A percentile compares a stretch with the other conserved stretches of the same genome.
phyloP scores from a whole-genome alignment of 208 protist genomes.

The Acanthamoeba castellanii region DNA sequence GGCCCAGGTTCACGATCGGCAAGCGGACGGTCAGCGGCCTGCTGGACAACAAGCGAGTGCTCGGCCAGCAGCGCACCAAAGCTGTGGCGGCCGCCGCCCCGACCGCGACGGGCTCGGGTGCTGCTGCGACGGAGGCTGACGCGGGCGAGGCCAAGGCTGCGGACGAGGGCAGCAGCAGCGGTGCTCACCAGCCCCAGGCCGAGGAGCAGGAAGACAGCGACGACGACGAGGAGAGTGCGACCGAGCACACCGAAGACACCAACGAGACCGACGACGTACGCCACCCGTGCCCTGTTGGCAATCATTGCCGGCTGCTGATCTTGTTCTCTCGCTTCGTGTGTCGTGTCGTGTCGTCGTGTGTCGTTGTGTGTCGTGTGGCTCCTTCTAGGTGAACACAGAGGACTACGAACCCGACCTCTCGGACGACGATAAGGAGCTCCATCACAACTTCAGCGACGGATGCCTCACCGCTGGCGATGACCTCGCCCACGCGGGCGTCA shows the following conservation, averaged over 20 bases:
- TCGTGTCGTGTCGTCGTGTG: no score
- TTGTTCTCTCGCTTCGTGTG: background rate
- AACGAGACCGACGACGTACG: background rate
- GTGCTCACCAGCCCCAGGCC: background rate
- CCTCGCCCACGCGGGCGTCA: background rate
- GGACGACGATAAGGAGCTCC: background rate
- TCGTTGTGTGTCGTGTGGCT: no score
- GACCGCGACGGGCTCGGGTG: background rate
- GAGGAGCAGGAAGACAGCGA: background rate
- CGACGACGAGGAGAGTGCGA: background rate
- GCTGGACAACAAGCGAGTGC: background rate
- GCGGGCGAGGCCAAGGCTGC: background rate
- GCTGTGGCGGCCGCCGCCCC: background rate
- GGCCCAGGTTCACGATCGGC: background rate
- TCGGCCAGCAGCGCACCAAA: slow-evolving; percentile 1
- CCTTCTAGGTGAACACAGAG: background rate
- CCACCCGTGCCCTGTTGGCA: background rate
- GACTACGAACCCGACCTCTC: background rate
- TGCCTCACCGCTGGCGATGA: background rate
- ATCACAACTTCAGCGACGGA: background rate
- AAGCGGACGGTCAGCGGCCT: background rate
- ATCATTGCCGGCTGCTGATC: background rate
- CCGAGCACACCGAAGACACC: background rate
- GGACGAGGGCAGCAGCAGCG: background rate
- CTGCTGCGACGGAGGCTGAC: background rate